Conservation (phyloP, 495 filamentous ascomycete species). For the Cercophora samala region DNA sequence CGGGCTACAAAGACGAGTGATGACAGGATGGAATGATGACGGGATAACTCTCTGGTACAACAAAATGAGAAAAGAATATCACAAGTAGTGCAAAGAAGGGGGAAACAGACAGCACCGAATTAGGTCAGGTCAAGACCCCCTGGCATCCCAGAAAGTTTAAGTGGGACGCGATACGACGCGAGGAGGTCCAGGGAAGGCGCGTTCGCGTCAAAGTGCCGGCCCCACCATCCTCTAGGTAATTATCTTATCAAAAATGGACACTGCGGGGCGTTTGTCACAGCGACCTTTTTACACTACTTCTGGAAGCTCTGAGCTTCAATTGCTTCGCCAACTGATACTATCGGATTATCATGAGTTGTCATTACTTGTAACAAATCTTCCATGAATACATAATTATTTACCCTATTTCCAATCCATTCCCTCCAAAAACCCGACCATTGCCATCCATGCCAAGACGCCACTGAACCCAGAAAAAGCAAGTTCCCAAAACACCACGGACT, state of each 20-base stretch:
- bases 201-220: constrained; percentile 14
- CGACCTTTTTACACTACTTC: not conserved
- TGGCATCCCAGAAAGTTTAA: constrained; percentile 8
- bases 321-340: too few species aligned
- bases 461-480: not conserved
- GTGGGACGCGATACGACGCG: constrained; percentile 25
- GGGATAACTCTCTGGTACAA: not conserved
- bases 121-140: not conserved
- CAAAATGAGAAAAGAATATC: not conserved
- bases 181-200: constrained; percentile 11
- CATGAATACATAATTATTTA: not conserved
- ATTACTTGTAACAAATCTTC: too few species aligned
- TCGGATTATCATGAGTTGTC: too few species aligned
- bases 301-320: not conserved
- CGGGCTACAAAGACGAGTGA: not conserved
- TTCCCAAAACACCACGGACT: not conserved
- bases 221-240: not conserved
- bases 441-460: not conserved
- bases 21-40: not conserved
- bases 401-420: not conserved
- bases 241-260: not conserved
- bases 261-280: not conserved
- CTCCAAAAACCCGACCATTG: not conserved
- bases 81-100: constrained; percentile 2
- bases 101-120: not conserved